Percentiles rank a stretch among this genome's conserved stretches.
These are phyloP conservation scores for Ophiognomonia clavigignenti-juglandacearum DNA, from an alignment of 2,329 filamentous ascomycete genomes.

Conservation along the genomic window DNA sequence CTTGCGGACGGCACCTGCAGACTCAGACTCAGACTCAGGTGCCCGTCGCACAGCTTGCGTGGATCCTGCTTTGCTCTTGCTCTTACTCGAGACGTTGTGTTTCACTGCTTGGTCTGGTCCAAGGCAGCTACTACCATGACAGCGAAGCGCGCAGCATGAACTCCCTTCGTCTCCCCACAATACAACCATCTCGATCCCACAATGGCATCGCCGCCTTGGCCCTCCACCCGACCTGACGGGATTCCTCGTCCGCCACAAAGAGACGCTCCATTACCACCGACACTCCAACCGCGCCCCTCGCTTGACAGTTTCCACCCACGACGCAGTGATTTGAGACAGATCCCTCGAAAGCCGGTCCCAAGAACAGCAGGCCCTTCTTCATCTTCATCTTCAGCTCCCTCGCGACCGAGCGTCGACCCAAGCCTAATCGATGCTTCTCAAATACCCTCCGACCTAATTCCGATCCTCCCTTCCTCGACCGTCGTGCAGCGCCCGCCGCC, in stretches of 20 bases:
- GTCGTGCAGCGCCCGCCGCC: conserved; percentile 3
- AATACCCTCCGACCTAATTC: conserved; percentile 36
- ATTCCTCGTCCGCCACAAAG: conserved; percentile 10
- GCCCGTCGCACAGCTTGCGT: background rate
- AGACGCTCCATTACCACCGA: conserved; percentile 11
- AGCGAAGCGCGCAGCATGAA: conserved; percentile 12
- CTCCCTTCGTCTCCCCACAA: conserved; percentile 9
- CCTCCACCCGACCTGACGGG: conserved; percentile 2
- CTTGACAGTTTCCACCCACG: background rate
- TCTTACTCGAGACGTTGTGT: background rate
- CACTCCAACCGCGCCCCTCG: conserved; percentile 2
- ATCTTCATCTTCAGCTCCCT: background rate
- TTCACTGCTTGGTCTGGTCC: too few relatives aligned
- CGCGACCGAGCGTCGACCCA: conserved; percentile 1
- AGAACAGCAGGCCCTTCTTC: background rate
- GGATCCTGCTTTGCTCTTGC: conserved; percentile 1
- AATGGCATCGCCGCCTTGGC: conserved; percentile 13
- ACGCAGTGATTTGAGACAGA: conserved; percentile 5
- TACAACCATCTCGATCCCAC: background rate
- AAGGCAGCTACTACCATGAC: conserved; percentile 12
- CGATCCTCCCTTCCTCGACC: conserved; percentile 27
- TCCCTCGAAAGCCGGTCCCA: conserved; percentile 9
- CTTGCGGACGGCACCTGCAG: background rate
- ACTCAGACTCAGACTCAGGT: background rate
- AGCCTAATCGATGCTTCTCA: conserved; percentile 4